phyloP scores from a whole-genome alignment of 1,139 yeast species.

The Arxiozyma slooffiae region DNA sequence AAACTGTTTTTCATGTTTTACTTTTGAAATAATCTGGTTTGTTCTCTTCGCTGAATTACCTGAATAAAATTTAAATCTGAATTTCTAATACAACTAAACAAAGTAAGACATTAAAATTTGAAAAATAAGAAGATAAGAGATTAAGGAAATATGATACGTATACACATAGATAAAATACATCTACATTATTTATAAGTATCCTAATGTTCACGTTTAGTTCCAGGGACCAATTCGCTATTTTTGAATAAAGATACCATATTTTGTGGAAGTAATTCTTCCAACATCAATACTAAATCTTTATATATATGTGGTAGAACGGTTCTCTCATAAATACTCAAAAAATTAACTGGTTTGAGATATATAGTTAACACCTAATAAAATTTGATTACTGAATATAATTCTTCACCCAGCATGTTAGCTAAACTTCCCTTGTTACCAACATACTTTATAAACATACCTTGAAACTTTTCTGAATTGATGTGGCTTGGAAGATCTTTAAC shows the following conservation, averaged over 20 bases:
- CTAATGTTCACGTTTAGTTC: not conserved
- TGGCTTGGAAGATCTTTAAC: conserved; percentile 67
- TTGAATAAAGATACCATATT: conserved; percentile 63
- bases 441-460: conserved; percentile 68
- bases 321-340: conserved; percentile 80
- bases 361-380: conserved; percentile 93
- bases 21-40: not conserved
- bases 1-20: too few species aligned
- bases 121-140: too few species aligned
- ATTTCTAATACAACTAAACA: too few species aligned
- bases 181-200: not conserved
- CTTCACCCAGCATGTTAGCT: conserved; percentile 46
- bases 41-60: not conserved
- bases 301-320: conserved; percentile 73
- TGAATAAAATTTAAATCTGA: too few species aligned
- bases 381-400: conserved; percentile 72
- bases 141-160: too few species aligned
- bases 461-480: conserved; percentile 41
- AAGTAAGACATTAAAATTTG: too few species aligned
- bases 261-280: conserved; percentile 81
- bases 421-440: conserved; percentile 77
- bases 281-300: conserved; percentile 77
- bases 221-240: conserved; percentile 23
- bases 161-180: not conserved
- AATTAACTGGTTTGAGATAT: conserved; percentile 89